Conservation (phyloP, 805 yeast species). For the Gaillardinia entomophila region DNA sequence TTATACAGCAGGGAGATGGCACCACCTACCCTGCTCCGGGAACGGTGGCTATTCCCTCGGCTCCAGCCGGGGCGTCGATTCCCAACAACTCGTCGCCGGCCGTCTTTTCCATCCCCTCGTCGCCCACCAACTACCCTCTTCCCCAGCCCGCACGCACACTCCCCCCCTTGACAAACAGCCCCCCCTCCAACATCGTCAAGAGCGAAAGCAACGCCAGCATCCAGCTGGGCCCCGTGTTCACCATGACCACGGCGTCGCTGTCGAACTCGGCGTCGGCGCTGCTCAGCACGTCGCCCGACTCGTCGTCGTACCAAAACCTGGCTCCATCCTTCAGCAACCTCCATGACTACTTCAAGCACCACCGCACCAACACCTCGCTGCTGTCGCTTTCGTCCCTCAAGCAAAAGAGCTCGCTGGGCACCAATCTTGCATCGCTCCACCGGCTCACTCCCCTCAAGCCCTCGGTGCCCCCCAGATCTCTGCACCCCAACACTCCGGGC, state of each 20-base stretch:
- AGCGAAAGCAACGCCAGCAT: neutral
- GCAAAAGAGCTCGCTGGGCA: constrained; percentile 17
- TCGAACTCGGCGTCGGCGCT: constrained; percentile 21
- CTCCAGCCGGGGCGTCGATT: constrained; percentile 1
- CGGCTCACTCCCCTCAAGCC: constrained; percentile 42
- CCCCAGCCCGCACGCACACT: constrained; percentile 3
- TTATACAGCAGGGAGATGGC: constrained; percentile 20
- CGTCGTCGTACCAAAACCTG: constrained; percentile 1
- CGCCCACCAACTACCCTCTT: constrained; percentile 16
- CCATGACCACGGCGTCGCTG: constrained; percentile 12
- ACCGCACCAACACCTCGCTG: constrained; percentile 13
- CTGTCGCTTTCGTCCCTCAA: constrained; percentile 13
- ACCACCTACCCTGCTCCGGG: constrained; percentile 5
- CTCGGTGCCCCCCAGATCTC: constrained; percentile 2
- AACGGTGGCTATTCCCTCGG: constrained; percentile 1
- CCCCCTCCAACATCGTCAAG: constrained; percentile 1
- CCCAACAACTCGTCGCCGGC: constrained; percentile 8
- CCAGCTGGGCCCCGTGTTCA: too few relatives aligned
- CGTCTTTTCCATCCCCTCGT: constrained; percentile 23
- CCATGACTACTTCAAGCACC: constrained; percentile 26
- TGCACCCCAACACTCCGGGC: constrained; percentile 7
- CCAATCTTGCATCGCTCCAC: constrained; percentile 21
- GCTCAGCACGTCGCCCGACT: constrained; percentile 32
- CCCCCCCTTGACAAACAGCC: constrained; percentile 3
- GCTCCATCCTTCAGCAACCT: constrained; percentile 25